Base-by-base conservation (phyloP, 2,329 filamentous ascomycete genomes). In the Ambrosiella cleistominuta region DNA sequence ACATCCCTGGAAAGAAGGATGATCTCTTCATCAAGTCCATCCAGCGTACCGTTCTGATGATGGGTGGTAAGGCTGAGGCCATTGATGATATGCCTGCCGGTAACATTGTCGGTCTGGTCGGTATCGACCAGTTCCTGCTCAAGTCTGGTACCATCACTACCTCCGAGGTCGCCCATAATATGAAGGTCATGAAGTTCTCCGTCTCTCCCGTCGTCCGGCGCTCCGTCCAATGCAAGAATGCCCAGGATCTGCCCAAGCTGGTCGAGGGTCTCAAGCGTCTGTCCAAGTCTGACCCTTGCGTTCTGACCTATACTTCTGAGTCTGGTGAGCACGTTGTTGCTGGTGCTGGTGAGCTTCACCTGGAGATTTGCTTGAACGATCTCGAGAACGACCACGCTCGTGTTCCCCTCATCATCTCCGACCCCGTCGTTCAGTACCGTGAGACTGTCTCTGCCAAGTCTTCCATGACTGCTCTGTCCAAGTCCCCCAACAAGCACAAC, bases 121-220 rank as follows among this genome's bases (percentile, higher is more conserved):
- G 93, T 85, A 88, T 98, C 68, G 93, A 98, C 74, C 93, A 98
- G 83, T 98, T 97, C 88, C 81, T 98, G 81, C 89, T 98, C 80
- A 98, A 98, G 86, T 97, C 93, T 73, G 93, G 93, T 86, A 98
- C 93, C 70, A 86, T 98, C 68, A 95, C 90, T 76, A 97, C 91
- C 72, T 84, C 81, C 71, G 93, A 98, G 66, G 94, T 88, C 65
- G 91, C 93, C 72, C 93, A 98, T 86, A 98, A 98, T 85, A 79
- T 98, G 70, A 97, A 97, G 86, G 93, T 98, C 78, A 98, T 98
- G 93, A 97, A 96, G 82, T 98, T 98, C 86, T 98, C 93, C 70
- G 93, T 98, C 73, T 97, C 93, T 62, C 93, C 93, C 68, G 93
- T 98, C 77, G 93, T 98, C 66, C 91, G 86, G 78, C 91, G 91